phyloP scores from a whole-genome alignment of 179 eudicot species.

The Carnegiea gigantea region DNA sequence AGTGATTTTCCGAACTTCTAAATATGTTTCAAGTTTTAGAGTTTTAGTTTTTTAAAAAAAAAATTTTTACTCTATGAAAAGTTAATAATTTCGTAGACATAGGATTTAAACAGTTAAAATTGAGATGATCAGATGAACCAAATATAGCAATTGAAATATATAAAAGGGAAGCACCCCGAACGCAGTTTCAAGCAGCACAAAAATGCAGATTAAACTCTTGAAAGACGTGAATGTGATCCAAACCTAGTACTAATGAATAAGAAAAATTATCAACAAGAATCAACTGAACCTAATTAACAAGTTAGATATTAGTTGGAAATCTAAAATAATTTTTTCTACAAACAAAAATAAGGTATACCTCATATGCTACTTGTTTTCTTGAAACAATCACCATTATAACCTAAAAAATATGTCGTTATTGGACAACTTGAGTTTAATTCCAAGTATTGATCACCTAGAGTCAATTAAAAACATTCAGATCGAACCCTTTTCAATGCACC shows the following conservation, averaged over 20 bases:
- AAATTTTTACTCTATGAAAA: too few species aligned
- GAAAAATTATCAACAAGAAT: too few species aligned
- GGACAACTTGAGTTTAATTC: background rate
- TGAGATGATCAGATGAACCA: too few species aligned
- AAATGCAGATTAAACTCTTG: too few species aligned
- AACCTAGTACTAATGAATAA: background rate
- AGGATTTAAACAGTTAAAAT: too few species aligned
- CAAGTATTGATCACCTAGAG: conserved; percentile 6
- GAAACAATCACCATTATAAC: background rate
- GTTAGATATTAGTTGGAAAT: background rate
- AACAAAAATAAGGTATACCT: background rate
- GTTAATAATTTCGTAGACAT: too few species aligned
- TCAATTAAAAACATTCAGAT: background rate
- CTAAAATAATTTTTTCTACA: background rate
- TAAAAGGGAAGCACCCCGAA: too few species aligned
- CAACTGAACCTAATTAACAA: background rate
- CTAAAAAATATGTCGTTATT: background rate
- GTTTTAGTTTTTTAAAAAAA: too few species aligned
- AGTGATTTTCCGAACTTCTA: too few species aligned
- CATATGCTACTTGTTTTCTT: background rate
- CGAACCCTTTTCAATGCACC: conserved; percentile 19
- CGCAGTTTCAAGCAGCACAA: too few species aligned
- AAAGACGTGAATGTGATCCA: background rate
- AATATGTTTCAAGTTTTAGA: too few species aligned
- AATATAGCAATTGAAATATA: too few species aligned